Conservation (phyloP, 2,329 filamentous ascomycete species). For the Emergomyces africanus region DNA sequence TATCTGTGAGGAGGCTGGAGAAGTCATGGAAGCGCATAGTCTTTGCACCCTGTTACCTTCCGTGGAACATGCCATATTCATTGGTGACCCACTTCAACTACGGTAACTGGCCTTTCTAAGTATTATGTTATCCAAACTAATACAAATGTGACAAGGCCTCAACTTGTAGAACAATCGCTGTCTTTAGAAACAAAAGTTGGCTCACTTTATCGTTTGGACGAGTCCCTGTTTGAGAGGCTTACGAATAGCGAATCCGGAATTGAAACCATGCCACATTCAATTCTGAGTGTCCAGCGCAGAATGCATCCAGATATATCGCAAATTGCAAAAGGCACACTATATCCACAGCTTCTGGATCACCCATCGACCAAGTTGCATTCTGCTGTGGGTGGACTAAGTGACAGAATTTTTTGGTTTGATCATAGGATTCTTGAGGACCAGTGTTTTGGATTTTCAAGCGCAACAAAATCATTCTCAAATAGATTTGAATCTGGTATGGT, state of each 20-base stretch:
- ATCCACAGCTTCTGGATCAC: conserved; percentile 17
- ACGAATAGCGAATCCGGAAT: conserved; percentile 9
- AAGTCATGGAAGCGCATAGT: conserved; percentile 52
- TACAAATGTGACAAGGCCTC: conserved; percentile 36
- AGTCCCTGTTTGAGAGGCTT: conserved; percentile 50
- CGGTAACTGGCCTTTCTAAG: conserved; percentile 43
- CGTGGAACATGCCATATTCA: conserved; percentile 29
- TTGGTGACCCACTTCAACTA: conserved; percentile 25
- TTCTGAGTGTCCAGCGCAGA: conserved; percentile 18
- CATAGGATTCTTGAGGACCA: conserved; percentile 15
- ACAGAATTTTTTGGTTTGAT: conserved; percentile 20
- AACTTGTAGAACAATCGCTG: conserved; percentile 30
- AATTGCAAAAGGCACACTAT: conserved; percentile 15
- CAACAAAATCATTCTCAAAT: conserved; percentile 17
- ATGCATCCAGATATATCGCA: conserved; percentile 21
- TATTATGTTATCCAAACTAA: conserved; percentile 38
- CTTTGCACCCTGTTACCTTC: conserved; percentile 26
- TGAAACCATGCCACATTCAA: conserved; percentile 13
- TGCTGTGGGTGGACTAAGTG: conserved; percentile 13
- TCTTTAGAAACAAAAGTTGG: conserved; percentile 39
- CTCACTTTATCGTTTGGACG: conserved; percentile 41
- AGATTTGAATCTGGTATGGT: conserved; percentile 18
- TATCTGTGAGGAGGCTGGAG: conserved; percentile 55
- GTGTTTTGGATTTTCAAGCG: conserved; percentile 1
- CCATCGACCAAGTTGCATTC: conserved; percentile 7